Evolutionary conservation across 1,139 yeast species (phyloP).

Genomic region (Debaryomyces sp.): DNA sequence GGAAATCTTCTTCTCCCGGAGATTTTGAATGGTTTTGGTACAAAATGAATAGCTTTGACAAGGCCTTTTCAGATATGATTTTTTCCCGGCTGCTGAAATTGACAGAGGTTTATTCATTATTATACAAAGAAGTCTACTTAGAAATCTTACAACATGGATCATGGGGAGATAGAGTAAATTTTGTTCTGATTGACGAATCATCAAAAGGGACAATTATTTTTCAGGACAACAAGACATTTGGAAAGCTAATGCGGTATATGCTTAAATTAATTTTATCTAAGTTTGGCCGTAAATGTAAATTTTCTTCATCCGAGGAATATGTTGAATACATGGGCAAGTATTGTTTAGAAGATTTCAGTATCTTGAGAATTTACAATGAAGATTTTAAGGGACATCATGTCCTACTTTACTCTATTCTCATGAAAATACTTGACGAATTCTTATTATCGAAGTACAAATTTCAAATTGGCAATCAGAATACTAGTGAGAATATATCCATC

Average conservation of each 20-base stretch:
- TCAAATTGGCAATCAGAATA: not conserved
- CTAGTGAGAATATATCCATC: not conserved
- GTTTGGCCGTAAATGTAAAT: not conserved
- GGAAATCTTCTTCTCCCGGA: not conserved
- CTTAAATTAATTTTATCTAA: constrained; percentile 2
- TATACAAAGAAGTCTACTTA: constrained; percentile 17
- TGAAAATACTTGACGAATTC: constrained; percentile 23
- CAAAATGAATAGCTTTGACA: constrained; percentile 26
- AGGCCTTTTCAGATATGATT: constrained; percentile 19
- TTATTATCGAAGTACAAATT: constrained; percentile 10
- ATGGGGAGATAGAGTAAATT: constrained; percentile 8
- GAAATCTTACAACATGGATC: constrained; percentile 9
- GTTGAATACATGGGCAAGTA: constrained; percentile 7
- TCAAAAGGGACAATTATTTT: constrained; percentile 3
- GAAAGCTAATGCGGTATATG: constrained; percentile 6
- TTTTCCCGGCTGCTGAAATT: constrained; percentile 15
- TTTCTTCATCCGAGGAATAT: not conserved
- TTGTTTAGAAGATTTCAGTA: constrained; percentile 30
- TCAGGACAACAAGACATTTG: constrained; percentile 4
- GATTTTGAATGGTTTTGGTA: constrained; percentile 29
- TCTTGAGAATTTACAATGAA: constrained; percentile 30
- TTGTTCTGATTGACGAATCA: not conserved
- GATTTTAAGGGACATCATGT: constrained; percentile 26
- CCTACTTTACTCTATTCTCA: constrained; percentile 23
- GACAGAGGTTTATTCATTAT: constrained; percentile 10